phyloP scores from a whole-genome alignment of 371 early-diverging fungal species.

The Mucor racemosus region DNA sequence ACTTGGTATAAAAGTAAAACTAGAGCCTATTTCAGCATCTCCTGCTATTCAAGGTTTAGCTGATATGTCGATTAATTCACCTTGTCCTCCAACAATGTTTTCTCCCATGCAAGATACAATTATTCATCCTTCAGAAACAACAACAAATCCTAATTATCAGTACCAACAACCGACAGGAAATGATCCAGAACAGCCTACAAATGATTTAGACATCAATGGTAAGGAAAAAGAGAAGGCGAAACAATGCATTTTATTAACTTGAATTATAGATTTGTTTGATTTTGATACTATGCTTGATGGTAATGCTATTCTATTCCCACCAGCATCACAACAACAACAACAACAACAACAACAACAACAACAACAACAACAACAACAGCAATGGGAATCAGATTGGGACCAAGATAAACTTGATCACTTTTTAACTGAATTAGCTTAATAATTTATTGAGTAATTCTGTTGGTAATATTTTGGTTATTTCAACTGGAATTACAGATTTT shows the following conservation, averaged over 20 bases:
- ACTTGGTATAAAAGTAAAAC: neutral
- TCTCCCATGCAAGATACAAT: slow-evolving; percentile 9
- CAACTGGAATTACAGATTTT: slow-evolving; percentile 30
- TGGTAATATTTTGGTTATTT: slow-evolving; percentile 11
- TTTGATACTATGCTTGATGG: slow-evolving; percentile 15
- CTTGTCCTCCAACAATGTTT: slow-evolving; percentile 16
- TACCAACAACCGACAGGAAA: neutral
- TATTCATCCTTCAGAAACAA: neutral
- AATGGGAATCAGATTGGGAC: slow-evolving; percentile 22
- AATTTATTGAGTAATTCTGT: neutral
- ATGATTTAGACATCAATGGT: slow-evolving; percentile 28
- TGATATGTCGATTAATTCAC: slow-evolving; percentile 33
- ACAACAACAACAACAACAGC: neutral
- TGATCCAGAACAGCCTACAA: neutral
- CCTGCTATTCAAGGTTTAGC: slow-evolving; percentile 29
- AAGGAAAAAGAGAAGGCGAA: neutral
- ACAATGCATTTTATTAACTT: neutral
- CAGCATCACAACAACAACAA: neutral
- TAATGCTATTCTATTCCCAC: slow-evolving; percentile 20
- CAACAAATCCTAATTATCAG: neutral
- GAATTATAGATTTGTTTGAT: slow-evolving; percentile 10
- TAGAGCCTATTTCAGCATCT: slow-evolving; percentile 4
- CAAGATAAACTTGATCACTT: slow-evolving; percentile 26
- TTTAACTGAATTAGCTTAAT: slow-evolving; percentile 17
- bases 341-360: no score